Conservation (phyloP, 805 yeast genomes). For the Sugiyamaella chiloensis region DNA sequence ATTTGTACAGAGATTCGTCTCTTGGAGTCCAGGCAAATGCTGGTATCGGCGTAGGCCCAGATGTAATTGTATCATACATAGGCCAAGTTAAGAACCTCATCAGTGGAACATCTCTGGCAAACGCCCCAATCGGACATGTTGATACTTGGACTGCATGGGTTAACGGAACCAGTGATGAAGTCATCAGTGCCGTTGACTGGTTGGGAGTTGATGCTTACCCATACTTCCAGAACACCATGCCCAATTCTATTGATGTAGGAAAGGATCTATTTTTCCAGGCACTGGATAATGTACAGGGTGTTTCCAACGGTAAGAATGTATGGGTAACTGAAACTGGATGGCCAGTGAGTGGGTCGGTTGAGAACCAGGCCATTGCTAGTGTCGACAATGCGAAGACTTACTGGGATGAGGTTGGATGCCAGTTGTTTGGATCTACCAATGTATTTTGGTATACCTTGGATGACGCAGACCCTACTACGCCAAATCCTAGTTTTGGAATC, state of each 20-base stretch:
- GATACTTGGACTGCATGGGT: constrained; percentile 87
- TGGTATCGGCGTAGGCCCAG: constrained; percentile 60
- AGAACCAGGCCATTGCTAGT: constrained; percentile 58
- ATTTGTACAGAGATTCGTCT: constrained; percentile 62
- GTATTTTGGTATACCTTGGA: constrained; percentile 23
- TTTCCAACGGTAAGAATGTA: constrained; percentile 71
- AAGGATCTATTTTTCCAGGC: constrained; percentile 81
- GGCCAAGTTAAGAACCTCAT: constrained; percentile 61
- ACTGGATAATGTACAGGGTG: constrained; percentile 65
- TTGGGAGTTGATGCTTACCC: constrained; percentile 86
- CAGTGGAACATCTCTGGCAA: constrained; percentile 60
- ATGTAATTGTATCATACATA: constrained; percentile 52
- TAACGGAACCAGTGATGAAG: constrained; percentile 64
- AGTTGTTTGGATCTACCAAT: constrained; percentile 21
- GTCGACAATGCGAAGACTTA: constrained; percentile 61
- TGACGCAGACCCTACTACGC: constrained; percentile 17
- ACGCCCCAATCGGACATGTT: constrained; percentile 74
- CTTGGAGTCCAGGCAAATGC: constrained; percentile 58
- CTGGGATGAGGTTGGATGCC: constrained; percentile 82
- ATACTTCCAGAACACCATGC: constrained; percentile 84
- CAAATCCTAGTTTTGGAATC: constrained; percentile 24
- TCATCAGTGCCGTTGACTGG: constrained; percentile 68
- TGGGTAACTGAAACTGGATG: constrained; percentile 95
- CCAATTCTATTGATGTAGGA: constrained; percentile 81
- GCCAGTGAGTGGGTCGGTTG: constrained; percentile 77